These are phyloP conservation scores for Microcos paniculata DNA, from an alignment of 345 rosid species.

Conservation along the genomic window DNA sequence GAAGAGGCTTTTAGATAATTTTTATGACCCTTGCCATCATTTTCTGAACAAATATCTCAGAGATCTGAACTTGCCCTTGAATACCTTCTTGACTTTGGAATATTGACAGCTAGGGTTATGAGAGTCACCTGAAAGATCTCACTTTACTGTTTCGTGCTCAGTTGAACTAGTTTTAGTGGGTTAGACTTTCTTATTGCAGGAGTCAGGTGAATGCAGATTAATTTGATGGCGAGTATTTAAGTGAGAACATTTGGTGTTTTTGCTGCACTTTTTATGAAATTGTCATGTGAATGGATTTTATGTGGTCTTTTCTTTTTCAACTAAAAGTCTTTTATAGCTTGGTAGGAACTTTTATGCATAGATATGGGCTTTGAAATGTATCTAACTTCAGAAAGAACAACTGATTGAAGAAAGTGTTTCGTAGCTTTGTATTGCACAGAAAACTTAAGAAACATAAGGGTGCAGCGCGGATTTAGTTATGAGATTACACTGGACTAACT, in stretches of 20 bases:
- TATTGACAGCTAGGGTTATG: background rate
- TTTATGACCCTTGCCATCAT: background rate
- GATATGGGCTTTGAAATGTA: too few species aligned
- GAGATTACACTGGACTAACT: background rate
- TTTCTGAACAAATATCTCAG: too few species aligned
- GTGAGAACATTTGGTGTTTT: background rate
- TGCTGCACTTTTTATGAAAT: background rate
- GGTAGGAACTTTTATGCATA: background rate
- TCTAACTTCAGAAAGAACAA: background rate
- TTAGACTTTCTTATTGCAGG: background rate
- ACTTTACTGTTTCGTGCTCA: background rate
- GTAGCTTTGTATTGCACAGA: background rate
- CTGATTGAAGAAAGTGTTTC: background rate
- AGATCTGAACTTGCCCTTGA: too few species aligned
- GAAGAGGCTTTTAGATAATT: background rate
- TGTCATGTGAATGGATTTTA: background rate
- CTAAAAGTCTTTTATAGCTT: background rate
- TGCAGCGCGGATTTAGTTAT: background rate
- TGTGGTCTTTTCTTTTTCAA: background rate
- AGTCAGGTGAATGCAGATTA: background rate
- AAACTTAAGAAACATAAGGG: background rate
- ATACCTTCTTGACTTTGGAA: background rate
- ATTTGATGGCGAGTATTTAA: background rate
- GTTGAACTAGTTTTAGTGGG: slow-evolving; percentile 5
- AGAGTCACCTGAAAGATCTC: background rate